Percentiles rank a stretch among this genome's conserved stretches.
These are phyloP conservation scores for Trichopus zeylanicus DNA, from an alignment of 116 monocot genomes.

Conservation along the genomic window DNA sequence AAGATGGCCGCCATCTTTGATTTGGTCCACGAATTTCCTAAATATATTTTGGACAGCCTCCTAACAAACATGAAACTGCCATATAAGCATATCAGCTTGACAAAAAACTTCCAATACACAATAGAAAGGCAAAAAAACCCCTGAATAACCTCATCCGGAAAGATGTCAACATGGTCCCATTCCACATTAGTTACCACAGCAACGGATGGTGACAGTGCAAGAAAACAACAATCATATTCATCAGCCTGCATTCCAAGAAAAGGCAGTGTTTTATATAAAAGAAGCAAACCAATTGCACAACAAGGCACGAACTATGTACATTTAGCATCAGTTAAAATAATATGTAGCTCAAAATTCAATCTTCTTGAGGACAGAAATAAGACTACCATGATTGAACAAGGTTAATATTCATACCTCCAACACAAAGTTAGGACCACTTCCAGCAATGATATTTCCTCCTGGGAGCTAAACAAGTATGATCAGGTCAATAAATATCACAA, in stretches of 20 bases:
- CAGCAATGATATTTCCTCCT: conserved; percentile 36
- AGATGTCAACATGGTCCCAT: conserved; percentile 45
- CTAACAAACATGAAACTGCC: conserved; percentile 11
- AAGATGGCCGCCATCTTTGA: conserved; percentile 34
- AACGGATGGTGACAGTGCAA: conserved; percentile 29
- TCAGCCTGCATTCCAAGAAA: conserved; percentile 28
- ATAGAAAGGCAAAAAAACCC: too few relatives aligned
- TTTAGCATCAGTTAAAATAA: not conserved
- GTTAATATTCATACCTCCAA: conserved; percentile 32
- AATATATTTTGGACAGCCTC: conserved; percentile 21
- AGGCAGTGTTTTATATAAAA: not conserved
- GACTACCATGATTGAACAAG: too few relatives aligned
- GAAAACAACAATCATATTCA: conserved; percentile 48
- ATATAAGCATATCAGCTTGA: not conserved
- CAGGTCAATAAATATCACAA: not conserved
- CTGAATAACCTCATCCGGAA: conserved; percentile 25
- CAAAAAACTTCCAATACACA: too few relatives aligned
- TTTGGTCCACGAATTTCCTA: conserved; percentile 23
- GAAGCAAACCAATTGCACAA: not conserved
- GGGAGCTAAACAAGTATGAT: conserved; percentile 13
- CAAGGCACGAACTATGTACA: not conserved
- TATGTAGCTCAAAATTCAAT: not conserved
- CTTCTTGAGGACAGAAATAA: not conserved
- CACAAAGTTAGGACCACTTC: conserved; percentile 32
- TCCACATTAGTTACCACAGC: conserved; percentile 43